phyloP scores from a whole-genome alignment of 106 monocot species.

The Xerophyta viscosa region DNA sequence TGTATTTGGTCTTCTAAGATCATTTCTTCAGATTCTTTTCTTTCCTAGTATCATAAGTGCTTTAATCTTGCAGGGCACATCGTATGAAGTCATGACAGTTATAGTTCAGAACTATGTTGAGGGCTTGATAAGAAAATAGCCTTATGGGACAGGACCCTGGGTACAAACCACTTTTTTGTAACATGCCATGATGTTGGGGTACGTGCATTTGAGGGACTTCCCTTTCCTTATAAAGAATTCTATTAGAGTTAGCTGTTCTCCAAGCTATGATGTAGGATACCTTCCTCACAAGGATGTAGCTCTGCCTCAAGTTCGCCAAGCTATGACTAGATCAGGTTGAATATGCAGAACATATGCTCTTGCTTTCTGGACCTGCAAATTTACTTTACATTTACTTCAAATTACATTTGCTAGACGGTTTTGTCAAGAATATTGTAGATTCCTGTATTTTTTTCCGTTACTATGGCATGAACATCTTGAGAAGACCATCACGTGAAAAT shows the following conservation, averaged over 20 bases:
- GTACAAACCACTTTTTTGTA: conserved; percentile 89
- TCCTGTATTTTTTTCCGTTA: no score
- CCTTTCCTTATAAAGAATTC: conserved; percentile 66
- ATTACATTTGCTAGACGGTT: no score
- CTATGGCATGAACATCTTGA: no score
- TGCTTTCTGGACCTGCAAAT: no score
- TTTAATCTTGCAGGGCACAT: conserved; percentile 55
- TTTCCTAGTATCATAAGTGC: neutral
- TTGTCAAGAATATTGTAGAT: no score
- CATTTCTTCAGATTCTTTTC: neutral
- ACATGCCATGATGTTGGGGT: conserved; percentile 99
- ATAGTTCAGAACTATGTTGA: conserved; percentile 88
- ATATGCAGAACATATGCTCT: no score
- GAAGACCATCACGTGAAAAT: no score
- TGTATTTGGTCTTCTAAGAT: no score
- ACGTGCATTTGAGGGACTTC: conserved; percentile 85
- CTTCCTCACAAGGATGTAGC: conserved; percentile 95
- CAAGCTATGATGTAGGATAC: conserved; percentile 87
- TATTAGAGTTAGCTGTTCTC: conserved; percentile 88
- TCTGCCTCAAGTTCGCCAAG: conserved; percentile 86
- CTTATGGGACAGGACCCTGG: conserved; percentile 97
- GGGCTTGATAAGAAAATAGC: conserved; percentile 79
- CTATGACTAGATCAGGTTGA: conserved; percentile 76
- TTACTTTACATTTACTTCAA: no score
- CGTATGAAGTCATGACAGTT: conserved; percentile 92